A percentile compares a stretch with the other conserved stretches of the same genome.
Conservation (phyloP, 306 rosid genomes). For the Prunus padus region DNA sequence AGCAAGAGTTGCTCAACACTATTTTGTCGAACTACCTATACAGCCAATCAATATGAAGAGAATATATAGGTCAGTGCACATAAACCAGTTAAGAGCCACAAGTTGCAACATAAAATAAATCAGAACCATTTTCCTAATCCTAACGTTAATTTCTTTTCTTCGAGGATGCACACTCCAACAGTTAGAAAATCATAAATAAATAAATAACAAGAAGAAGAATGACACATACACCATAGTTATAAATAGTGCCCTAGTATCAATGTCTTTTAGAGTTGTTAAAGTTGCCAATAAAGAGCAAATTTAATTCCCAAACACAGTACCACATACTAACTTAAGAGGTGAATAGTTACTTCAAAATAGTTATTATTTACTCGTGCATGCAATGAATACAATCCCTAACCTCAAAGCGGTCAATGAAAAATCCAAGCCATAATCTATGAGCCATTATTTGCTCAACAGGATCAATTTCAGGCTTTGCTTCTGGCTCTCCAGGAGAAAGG, state of each 20-base stretch:
- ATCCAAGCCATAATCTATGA: conserved; percentile 96
- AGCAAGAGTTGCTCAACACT: conserved; percentile 98
- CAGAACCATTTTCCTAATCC: not conserved
- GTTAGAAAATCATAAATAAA: not conserved
- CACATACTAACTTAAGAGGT: not conserved
- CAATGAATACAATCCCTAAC: conserved; percentile 40
- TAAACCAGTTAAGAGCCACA: not conserved
- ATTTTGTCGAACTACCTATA: conserved; percentile 85
- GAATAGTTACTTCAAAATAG: not conserved
- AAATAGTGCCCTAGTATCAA: not conserved
- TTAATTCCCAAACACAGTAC: not conserved
- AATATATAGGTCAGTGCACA: not conserved
- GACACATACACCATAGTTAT: not conserved
- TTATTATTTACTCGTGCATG: not conserved
- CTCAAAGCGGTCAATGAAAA: conserved; percentile 97
- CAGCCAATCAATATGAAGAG: conserved; percentile 23
- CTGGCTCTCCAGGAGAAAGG: conserved; percentile 91
- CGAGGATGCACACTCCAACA: not conserved
- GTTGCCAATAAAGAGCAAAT: not conserved
- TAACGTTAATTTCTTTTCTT: too few species aligned
- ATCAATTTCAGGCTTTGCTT: conserved; percentile 55
- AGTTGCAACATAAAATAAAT: not conserved
- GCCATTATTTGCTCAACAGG: conserved; percentile 93
- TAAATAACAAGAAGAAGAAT: not conserved
- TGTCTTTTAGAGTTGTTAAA: not conserved